Evolutionary conservation across 805 yeast species (phyloP).

Genomic region (Candida golubevii): DNA sequence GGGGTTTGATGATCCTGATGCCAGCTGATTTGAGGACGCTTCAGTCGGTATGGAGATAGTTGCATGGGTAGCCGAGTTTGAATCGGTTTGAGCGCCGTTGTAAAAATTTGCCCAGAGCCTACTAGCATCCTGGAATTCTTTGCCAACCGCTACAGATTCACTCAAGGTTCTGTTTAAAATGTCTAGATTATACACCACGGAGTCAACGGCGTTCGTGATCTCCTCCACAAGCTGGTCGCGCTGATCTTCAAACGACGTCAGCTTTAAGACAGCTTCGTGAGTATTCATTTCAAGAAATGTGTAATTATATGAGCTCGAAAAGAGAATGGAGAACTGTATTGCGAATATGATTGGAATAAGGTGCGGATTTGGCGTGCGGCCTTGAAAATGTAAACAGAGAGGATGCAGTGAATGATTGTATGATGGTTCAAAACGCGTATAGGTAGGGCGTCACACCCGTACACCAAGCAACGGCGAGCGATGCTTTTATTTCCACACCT

Average conservation of each 20-base stretch:
- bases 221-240: constrained; percentile 56
- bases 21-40: too few relatives aligned
- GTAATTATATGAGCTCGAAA: too few relatives aligned
- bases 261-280: too few relatives aligned
- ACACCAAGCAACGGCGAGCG: neutral
- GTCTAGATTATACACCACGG: constrained; percentile 60
- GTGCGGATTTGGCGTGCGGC: too few relatives aligned
- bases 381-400: too few relatives aligned
- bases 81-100: constrained; percentile 22
- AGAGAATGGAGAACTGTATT: too few relatives aligned
- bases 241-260: constrained; percentile 47
- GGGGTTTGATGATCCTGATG: too few relatives aligned
- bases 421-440: neutral
- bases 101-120: constrained; percentile 68
- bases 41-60: neutral
- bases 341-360: too few relatives aligned
- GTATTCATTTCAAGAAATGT: too few relatives aligned
- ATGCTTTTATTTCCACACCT: neutral
- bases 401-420: too few relatives aligned
- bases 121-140: constrained; percentile 69
- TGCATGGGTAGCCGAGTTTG: neutral
- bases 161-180: constrained; percentile 64
- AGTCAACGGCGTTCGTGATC: constrained; percentile 54
- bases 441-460: neutral
- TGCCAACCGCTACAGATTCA: constrained; percentile 66